A percentile compares a stretch with the other conserved stretches of the same genome.
Evolutionary conservation across 495 filamentous ascomycete genomes (phyloP).

Genomic region (Penicillium parvum): DNA sequence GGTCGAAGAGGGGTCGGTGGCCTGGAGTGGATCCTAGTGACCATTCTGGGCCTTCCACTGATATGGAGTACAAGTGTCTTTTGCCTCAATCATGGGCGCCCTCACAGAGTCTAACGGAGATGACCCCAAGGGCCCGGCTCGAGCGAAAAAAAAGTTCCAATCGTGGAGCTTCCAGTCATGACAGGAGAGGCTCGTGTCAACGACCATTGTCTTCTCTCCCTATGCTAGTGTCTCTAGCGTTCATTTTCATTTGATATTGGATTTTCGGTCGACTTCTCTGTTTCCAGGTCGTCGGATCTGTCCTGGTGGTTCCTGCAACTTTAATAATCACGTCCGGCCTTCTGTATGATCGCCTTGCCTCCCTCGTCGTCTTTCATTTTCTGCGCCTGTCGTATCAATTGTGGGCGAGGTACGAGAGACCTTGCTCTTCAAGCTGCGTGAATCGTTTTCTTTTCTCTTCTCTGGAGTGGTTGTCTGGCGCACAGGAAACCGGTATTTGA

Average conservation of each 20-base stretch:
- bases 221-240: conserved; percentile 18
- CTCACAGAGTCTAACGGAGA: conserved; percentile 11
- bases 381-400: conserved; percentile 1
- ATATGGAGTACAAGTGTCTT: conserved; percentile 7
- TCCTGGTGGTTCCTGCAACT: neutral
- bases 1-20: conserved; percentile 11
- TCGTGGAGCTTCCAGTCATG: conserved; percentile 1
- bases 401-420: conserved; percentile 3
- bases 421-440: neutral
- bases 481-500: too few relatives aligned
- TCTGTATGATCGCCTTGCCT: neutral
- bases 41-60: neutral
- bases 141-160: conserved; percentile 1
- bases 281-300: conserved; percentile 7
- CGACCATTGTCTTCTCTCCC: neutral
- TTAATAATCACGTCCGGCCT: conserved; percentile 11
- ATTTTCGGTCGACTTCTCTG: conserved; percentile 2
- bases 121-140: conserved; percentile 7
- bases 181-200: conserved; percentile 1
- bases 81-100: conserved; percentile 8
- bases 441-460: neutral
- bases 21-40: conserved; percentile 4
- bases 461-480: too few relatives aligned
- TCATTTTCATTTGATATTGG: conserved; percentile 7
- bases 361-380: neutral